These are phyloP conservation scores for Macrophomina pseudophaseolina DNA, from an alignment of 2,329 filamentous ascomycete species.

Conservation along the genomic window DNA sequence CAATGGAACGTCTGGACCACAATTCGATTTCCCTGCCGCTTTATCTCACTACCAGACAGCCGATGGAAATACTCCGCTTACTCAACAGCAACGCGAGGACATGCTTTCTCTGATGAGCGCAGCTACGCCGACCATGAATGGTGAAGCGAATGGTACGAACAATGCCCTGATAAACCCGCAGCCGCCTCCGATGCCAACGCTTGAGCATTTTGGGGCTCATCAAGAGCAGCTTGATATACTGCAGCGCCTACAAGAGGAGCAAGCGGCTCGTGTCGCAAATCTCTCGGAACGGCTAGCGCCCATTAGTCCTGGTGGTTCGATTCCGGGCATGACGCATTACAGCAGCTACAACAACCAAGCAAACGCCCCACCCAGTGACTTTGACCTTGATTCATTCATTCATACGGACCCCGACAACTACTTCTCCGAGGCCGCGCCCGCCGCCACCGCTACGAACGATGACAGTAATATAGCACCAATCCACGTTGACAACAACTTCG, in stretches of 20 bases:
- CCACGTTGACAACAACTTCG: conserved; percentile 29
- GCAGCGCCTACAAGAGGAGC: conserved; percentile 77
- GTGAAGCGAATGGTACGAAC: conserved; percentile 45
- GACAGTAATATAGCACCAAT: conserved; percentile 35
- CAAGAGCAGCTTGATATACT: conserved; percentile 79
- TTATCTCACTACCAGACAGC: conserved; percentile 55
- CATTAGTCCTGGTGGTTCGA: conserved; percentile 77
- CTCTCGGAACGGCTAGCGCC: conserved; percentile 77
- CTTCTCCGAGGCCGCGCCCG: conserved; percentile 47
- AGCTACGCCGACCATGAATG: conserved; percentile 36
- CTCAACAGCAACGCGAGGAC: conserved; percentile 53
- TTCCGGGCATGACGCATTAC: conserved; percentile 44
- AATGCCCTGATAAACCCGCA: conserved; percentile 63
- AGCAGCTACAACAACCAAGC: conserved; percentile 2
- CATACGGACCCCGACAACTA: conserved; percentile 54
- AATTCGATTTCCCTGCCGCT: conserved; percentile 53
- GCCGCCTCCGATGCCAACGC: conserved; percentile 59
- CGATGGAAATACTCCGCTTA: conserved; percentile 53
- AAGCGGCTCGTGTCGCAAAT: conserved; percentile 76
- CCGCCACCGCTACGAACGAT: not conserved
- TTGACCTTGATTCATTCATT: conserved; percentile 57
- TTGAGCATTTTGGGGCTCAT: conserved; percentile 70
- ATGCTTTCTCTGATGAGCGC: conserved; percentile 55
- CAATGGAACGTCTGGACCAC: conserved; percentile 37
- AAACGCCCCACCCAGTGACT: conserved; percentile 30